Evolutionary conservation across 306 rosid genomes (phyloP).

Genomic region (Vigna unguiculata): DNA sequence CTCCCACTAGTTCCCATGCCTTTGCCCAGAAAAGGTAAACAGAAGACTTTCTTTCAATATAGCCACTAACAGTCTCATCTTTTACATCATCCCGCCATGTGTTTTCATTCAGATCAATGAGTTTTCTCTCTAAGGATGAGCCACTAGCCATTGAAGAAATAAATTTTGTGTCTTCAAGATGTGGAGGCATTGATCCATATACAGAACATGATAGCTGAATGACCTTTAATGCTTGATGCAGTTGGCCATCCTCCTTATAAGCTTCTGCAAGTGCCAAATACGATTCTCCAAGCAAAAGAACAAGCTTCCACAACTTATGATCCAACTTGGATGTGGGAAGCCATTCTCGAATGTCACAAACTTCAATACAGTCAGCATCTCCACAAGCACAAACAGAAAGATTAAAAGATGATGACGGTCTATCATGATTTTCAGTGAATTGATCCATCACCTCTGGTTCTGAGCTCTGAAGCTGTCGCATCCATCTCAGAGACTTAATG

Average conservation of each 20-base stretch:
- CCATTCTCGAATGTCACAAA: constrained; percentile 96
- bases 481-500: constrained; percentile 92
- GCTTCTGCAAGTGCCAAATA: constrained; percentile 96
- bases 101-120: constrained; percentile 51
- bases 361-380: constrained; percentile 95
- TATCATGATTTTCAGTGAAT: constrained; percentile 54
- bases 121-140: constrained; percentile 53
- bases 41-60: constrained; percentile 72
- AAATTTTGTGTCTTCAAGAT: constrained; percentile 83
- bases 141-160: constrained; percentile 83
- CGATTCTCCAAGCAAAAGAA: constrained; percentile 96
- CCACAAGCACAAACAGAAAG: constrained; percentile 93
- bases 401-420: constrained; percentile 61
- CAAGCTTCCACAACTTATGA: constrained; percentile 91
- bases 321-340: constrained; percentile 93
- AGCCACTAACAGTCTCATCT: constrained; percentile 51
- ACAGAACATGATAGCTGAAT: constrained; percentile 89
- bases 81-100: constrained; percentile 48
- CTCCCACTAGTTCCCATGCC: constrained; percentile 92
- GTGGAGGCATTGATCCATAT: constrained; percentile 97
- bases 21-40: constrained; percentile 92
- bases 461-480: constrained; percentile 84
- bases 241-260: constrained; percentile 81
- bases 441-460: constrained; percentile 67
- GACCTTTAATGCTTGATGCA: constrained; percentile 86